Evolutionary conservation across 1,139 yeast genomes (phyloP).

Genomic region (Blastobotrys serpentis): DNA sequence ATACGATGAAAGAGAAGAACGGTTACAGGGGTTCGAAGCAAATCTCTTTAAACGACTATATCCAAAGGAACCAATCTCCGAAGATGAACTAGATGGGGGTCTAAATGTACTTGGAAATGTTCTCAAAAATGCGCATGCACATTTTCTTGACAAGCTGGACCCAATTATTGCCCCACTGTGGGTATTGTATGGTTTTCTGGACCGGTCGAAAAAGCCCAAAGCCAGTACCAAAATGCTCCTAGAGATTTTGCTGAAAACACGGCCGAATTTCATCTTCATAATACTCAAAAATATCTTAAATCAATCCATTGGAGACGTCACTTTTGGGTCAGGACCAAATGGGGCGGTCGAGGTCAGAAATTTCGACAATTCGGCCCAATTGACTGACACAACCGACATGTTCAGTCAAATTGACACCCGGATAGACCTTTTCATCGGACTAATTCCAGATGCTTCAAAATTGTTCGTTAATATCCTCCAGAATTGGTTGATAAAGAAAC

Average conservation of each 20-base stretch:
- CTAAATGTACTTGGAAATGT: constrained; percentile 67
- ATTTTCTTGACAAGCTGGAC: constrained; percentile 33
- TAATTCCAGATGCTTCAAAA: constrained; percentile 50
- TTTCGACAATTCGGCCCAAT: background rate
- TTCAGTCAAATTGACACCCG: constrained; percentile 53
- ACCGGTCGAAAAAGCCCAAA: constrained; percentile 36
- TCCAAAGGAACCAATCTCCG: constrained; percentile 36
- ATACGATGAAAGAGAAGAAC: constrained; percentile 51
- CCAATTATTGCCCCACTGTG: constrained; percentile 51
- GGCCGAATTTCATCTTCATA: background rate
- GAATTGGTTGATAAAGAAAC: constrained; percentile 51
- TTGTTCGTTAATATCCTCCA: constrained; percentile 55
- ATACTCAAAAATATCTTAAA: constrained; percentile 11
- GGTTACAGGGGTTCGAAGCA: constrained; percentile 60
- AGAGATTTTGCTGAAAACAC: constrained; percentile 10
- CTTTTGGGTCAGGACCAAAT: constrained; percentile 51
- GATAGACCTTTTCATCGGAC: constrained; percentile 46
- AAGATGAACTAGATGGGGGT: constrained; percentile 55
- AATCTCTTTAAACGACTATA: constrained; percentile 17
- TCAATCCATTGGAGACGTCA: constrained; percentile 14
- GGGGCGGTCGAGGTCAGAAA: constrained; percentile 52
- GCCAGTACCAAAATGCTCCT: constrained; percentile 37
- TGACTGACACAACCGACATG: constrained; percentile 25
- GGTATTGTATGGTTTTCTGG: constrained; percentile 58
- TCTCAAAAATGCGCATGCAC: constrained; percentile 46